A percentile compares a stretch with the other conserved stretches of the same genome.
Conservation (phyloP, 371 early-diverging fungal species). For the Rhizopus microsporus region DNA sequence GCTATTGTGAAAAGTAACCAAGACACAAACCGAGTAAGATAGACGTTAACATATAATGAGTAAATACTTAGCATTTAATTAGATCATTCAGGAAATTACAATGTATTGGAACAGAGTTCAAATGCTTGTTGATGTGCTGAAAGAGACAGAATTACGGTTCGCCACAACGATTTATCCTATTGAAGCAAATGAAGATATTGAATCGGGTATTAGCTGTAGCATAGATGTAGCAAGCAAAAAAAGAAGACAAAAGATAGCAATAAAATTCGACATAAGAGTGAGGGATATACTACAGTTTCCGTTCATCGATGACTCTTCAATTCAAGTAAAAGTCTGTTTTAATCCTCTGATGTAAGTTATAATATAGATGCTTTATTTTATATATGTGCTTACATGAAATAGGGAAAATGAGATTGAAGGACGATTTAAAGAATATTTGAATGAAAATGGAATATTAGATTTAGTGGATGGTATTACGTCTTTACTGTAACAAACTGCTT, state of each 20-base stretch:
- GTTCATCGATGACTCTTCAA: neutral
- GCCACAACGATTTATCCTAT: neutral
- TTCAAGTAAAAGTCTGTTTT: neutral
- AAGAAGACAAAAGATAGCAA: neutral
- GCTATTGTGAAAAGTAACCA: neutral
- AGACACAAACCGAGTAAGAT: neutral
- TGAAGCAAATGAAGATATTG: neutral
- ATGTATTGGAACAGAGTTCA: neutral
- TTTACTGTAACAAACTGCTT: constrained; percentile 1
- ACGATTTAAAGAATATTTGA: neutral
- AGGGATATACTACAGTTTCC: neutral
- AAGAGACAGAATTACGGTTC: neutral
- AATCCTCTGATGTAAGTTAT: neutral
- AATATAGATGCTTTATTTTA: no score
- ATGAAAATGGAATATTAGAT: neutral
- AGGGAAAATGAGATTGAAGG: neutral
- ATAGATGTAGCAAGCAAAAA: neutral
- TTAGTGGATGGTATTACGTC: neutral
- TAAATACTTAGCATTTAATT: neutral
- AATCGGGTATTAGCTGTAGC: neutral
- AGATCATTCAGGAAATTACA: neutral
- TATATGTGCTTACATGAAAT: no score
- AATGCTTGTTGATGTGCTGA: neutral
- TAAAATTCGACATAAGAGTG: neutral
- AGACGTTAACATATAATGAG: neutral